Evolutionary conservation across 768 basidiomycete genomes (phyloP).

Genomic region (Hericium erinaceus): DNA sequence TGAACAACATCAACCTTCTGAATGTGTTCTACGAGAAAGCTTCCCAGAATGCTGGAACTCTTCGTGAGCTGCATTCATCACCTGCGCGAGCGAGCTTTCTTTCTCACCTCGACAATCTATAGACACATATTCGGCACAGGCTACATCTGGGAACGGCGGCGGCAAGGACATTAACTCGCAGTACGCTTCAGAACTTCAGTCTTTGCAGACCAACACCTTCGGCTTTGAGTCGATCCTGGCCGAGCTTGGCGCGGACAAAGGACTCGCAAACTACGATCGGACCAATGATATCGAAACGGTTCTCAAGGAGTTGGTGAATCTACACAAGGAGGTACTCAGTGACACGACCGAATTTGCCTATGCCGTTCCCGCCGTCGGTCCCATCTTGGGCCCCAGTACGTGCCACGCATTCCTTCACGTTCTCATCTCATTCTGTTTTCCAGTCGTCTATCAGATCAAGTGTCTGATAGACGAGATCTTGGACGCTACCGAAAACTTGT

Average conservation of each 20-base stretch:
- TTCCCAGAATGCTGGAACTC: conserved; percentile 15
- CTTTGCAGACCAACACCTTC: conserved; percentile 25
- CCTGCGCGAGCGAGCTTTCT: too few relatives aligned
- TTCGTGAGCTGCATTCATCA: conserved; percentile 16
- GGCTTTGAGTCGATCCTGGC: conserved; percentile 22
- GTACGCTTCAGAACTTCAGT: conserved; percentile 26
- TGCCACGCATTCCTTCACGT: not conserved
- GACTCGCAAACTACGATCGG: conserved; percentile 41
- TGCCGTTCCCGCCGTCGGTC: conserved; percentile 37
- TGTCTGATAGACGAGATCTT: conserved; percentile 46
- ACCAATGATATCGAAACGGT: conserved; percentile 34
- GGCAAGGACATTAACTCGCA: conserved; percentile 23
- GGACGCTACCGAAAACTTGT: conserved; percentile 37
- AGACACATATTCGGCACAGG: conserved; percentile 21
- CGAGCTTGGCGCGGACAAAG: conserved; percentile 31
- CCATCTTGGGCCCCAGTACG: conserved; percentile 44
- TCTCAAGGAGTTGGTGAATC: conserved; percentile 41
- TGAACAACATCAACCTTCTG: conserved; percentile 15
- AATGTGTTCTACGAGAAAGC: conserved; percentile 17
- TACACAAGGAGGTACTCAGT: conserved; percentile 36
- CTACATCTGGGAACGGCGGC: conserved; percentile 10
- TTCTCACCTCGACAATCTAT: not conserved
- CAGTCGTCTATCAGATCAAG: conserved; percentile 54
- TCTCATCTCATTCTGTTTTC: not conserved
- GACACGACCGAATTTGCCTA: conserved; percentile 24